phyloP scores from a whole-genome alignment of 2,329 filamentous ascomycete genomes.

The Colletotrichum neosansevieriae region DNA sequence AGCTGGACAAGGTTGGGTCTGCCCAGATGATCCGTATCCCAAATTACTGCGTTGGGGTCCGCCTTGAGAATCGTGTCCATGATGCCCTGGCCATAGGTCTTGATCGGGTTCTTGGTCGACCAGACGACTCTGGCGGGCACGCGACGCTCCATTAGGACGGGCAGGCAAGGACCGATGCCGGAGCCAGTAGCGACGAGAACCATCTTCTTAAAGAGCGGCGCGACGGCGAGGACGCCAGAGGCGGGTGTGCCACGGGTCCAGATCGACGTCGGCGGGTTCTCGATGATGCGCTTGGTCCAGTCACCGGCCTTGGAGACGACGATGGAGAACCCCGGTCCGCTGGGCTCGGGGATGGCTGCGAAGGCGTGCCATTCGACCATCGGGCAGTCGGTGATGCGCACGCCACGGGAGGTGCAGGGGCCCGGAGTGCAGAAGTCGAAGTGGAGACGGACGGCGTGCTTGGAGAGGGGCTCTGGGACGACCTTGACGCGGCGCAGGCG shows the following conservation, averaged over 20 bases:
- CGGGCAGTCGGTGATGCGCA: constrained; percentile 72
- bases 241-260: constrained; percentile 78
- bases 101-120: constrained; percentile 71
- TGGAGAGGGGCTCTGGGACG: constrained; percentile 75
- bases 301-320: constrained; percentile 80
- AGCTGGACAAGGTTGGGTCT: constrained; percentile 67
- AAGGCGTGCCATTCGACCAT: constrained; percentile 82
- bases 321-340: constrained; percentile 70
- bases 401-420: constrained; percentile 51
- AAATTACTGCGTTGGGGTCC: constrained; percentile 73
- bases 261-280: constrained; percentile 68
- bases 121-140: constrained; percentile 73
- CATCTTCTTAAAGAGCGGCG: constrained; percentile 73
- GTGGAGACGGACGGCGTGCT: constrained; percentile 79
- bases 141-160: constrained; percentile 64
- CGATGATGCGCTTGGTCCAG: constrained; percentile 77
- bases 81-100: constrained; percentile 72
- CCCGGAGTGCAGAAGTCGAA: constrained; percentile 72
- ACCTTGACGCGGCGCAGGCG: constrained; percentile 77
- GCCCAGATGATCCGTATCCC: constrained; percentile 72
- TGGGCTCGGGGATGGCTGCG: constrained; percentile 75
- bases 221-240: constrained; percentile 75
- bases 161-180: constrained; percentile 77
- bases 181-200: constrained; percentile 79
- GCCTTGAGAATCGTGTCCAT: constrained; percentile 67